A percentile compares a stretch with the other conserved stretches of the same genome.
These are phyloP conservation scores for Papilionanthe hybrid DNA, from an alignment of 116 monocot species.

Conservation along the genomic window DNA sequence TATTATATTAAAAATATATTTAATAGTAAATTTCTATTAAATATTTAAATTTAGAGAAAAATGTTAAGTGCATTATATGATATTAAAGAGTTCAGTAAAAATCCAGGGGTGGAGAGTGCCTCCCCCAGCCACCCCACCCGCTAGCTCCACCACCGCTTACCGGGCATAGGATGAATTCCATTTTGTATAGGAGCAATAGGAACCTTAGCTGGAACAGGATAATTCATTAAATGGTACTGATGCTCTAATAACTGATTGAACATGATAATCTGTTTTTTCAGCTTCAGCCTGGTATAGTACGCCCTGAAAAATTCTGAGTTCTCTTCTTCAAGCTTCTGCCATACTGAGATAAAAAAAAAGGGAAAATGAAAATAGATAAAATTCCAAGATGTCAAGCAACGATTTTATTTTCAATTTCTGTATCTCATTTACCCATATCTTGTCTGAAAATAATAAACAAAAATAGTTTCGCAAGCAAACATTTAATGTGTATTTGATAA, in stretches of 20 bases:
- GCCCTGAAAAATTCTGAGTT: constrained; percentile 94
- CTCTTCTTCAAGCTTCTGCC: constrained; percentile 99
- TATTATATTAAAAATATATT: too few relatives aligned
- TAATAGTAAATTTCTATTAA: too few relatives aligned
- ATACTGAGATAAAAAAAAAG: constrained; percentile 44
- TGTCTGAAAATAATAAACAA: too few relatives aligned
- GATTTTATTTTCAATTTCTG: neutral
- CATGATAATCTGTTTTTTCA: constrained; percentile 90
- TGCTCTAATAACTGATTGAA: constrained; percentile 96
- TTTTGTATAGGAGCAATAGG: constrained; percentile 82
- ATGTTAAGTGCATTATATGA: too few relatives aligned
- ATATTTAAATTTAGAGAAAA: too few relatives aligned
- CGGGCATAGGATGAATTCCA: constrained; percentile 86
- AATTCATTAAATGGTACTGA: constrained; percentile 91
- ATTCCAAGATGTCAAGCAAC: neutral
- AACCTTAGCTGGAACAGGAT: constrained; percentile 59
- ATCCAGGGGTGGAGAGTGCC: too few relatives aligned
- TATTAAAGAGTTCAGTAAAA: too few relatives aligned
- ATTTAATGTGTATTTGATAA: neutral
- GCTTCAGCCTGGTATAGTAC: constrained; percentile 87
- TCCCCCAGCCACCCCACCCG: too few relatives aligned
- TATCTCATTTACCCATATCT: neutral
- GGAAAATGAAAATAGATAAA: neutral
- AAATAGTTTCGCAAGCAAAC: neutral
- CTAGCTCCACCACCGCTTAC: constrained; percentile 13